phyloP scores from a whole-genome alignment of 108 stramenopile genomes.

The Cyclotella sp. region DNA sequence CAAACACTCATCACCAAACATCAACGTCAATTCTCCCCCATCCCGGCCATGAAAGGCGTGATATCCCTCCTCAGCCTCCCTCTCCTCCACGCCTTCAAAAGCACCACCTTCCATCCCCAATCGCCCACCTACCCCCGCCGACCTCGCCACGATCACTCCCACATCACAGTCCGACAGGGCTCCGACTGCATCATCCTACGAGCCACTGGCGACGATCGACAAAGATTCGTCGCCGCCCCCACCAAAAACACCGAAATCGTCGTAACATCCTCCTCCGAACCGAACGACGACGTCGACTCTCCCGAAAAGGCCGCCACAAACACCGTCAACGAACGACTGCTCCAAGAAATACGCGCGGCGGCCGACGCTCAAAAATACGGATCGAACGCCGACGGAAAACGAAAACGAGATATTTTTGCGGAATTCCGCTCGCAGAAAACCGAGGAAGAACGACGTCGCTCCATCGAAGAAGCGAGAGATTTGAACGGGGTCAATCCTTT shows the following conservation, averaged over 20 bases:
- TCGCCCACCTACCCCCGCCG: constrained; percentile 6
- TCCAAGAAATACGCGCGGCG: constrained; percentile 70
- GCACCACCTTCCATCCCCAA: constrained; percentile 15
- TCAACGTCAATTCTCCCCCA: too few relatives aligned
- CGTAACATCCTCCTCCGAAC: background rate
- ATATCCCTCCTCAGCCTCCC: constrained; percentile 4
- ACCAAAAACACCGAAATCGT: constrained; percentile 10
- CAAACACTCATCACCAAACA: too few relatives aligned
- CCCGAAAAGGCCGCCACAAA: constrained; percentile 57
- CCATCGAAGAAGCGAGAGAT: constrained; percentile 74
- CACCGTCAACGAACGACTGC: constrained; percentile 82
- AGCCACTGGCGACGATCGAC: constrained; percentile 5
- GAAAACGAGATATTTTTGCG: constrained; percentile 46
- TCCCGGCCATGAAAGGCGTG: too few relatives aligned
- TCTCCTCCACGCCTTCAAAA: constrained; percentile 30
- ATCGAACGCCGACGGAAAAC: background rate
- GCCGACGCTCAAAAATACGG: constrained; percentile 69
- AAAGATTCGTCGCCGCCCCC: constrained; percentile 21
- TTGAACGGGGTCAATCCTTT: constrained; percentile 88
- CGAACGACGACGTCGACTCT: constrained; percentile 8
- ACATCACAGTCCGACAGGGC: constrained; percentile 3
- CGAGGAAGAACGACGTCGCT: constrained; percentile 65
- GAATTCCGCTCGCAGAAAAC: constrained; percentile 65
- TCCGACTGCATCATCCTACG: background rate
- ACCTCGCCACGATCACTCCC: background rate